Base-by-base conservation (phyloP, 2,329 filamentous ascomycete genomes). In the Onygena corvina region DNA sequence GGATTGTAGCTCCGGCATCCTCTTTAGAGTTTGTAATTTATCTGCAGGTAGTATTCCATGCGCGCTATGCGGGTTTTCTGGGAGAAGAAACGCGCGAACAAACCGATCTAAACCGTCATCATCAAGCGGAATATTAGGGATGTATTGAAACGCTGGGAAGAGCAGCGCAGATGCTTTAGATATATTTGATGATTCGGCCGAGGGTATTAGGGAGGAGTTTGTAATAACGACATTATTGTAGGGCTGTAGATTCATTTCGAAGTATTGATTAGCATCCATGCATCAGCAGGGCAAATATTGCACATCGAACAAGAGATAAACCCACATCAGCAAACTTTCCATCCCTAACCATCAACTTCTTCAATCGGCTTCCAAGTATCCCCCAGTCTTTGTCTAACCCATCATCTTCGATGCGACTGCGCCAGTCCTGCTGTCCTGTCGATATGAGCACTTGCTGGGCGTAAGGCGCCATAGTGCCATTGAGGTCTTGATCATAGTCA, bases 321-420 rank as follows among this genome's bases (percentile, higher is more conserved):
- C 74, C 67, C 64, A 83, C 83, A 73, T 87, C 80, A 50, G 74
- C 76, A 62, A 77, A 85, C 48, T 69, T 67, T 2, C 83, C 83
- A 2, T 80, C 79, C 5, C 80, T 71, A 2, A 81, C 82, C 54
- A 86, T 68, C 30, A 86, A 62, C 57, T 50, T 49, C 74, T 86
- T 90, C 51, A 95, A 64, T 49, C 85, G 81, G 31, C 82, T 79
- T 71, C 77, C 59, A 67, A 75, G 57, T 23, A 58, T 56, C 5
- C 68, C 68, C 67, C 68, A 72, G 11, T 65, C 67, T 21, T 71
- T 63, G 2, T 68, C 63, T 29, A 67, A 62, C 12, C 82, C 78
- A 52, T 93, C 87, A 40, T 94, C 81, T 62, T 94, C 88, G 54
- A 95, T 93, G 50, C 79, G 77, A 60, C 84, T 89, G 23, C 75